Evolutionary conservation across 495 filamentous ascomycete species (phyloP), one percentile per base, ranked within the genome.

Genomic region (Neurospora pannonica): DNA sequence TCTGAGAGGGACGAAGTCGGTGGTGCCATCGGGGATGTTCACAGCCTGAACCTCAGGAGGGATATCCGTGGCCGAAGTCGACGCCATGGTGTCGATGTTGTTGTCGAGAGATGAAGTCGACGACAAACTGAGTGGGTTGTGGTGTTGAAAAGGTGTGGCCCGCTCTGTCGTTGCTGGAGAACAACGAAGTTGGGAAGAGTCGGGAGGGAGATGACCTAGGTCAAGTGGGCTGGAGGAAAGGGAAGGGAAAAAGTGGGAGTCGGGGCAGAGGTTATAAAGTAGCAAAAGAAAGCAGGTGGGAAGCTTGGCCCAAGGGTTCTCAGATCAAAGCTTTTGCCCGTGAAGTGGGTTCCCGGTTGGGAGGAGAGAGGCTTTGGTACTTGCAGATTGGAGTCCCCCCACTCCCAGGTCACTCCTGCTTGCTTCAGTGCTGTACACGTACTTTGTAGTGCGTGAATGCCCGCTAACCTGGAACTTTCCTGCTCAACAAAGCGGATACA

Each of bases 1-100:
- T 43, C 85, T 79, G 60, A 87, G 76, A 10, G 85, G 84, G 72
- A 86, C 79, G 75, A 84, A 83, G 74, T 87, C 85, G 71, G 81
- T 84, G 74, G 84, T 86, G 75, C 85, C 85, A 71, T 87, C 85
- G 72, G 83, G 81, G 78, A 84, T 82, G 74, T 82, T 81, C 74
- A 81, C 78, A 70, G 81, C 80, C 78, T 81, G 73, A 40, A 78
- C 78, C 75, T 78, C 79, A 39, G 40, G 3, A 9, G 70, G 38
- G n/a, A 43, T 38, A 48, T 46, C 54, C 48, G 80, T 69, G 42
- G 82, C 74, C 70, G 85, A 82, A 34, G 81, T 79, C 72, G 85
- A 83, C 75, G 85, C 84, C 85, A 86, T 87, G 81, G 71, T 71
- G 79, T 19, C 54, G 73, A 67, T 71, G 60, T 28, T 38, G 38